Conservation (phyloP, 208 protist species). For the Leishmania gerbilli region DNA sequence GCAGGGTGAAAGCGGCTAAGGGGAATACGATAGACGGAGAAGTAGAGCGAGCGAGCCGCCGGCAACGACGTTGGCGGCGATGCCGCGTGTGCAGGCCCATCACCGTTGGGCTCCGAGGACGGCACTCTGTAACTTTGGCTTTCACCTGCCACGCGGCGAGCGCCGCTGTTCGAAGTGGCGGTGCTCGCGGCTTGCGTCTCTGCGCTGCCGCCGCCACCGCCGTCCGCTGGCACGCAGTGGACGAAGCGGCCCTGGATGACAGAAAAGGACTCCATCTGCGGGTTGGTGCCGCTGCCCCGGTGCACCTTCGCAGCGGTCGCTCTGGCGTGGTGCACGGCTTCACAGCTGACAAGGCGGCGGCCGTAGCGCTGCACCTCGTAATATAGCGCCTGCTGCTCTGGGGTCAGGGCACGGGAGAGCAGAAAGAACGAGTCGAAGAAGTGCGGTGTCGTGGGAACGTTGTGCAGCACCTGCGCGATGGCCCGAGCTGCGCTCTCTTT, state of each 20-base stretch:
- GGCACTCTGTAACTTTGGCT: not conserved
- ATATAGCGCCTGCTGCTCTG: slow-evolving; percentile 41
- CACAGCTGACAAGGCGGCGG: not conserved
- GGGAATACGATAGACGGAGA: slow-evolving; percentile 72
- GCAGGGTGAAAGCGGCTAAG: slow-evolving; percentile 49
- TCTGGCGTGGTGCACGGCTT: not conserved
- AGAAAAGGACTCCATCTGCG: slow-evolving; percentile 35
- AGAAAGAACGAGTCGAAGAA: slow-evolving; percentile 71
- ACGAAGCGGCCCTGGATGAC: slow-evolving; percentile 56
- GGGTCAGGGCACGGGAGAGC: slow-evolving; percentile 49
- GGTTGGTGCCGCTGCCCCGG: not conserved
- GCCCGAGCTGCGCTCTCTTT: not conserved
- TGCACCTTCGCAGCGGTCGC: not conserved
- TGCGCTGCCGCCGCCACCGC: slow-evolving; percentile 4
- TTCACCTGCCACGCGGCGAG: not conserved
- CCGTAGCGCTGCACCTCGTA: slow-evolving; percentile 18
- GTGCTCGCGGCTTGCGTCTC: too few relatives aligned
- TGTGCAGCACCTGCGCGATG: not conserved
- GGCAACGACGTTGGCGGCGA: not conserved
- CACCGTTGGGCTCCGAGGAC: not conserved
- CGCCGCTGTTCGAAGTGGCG: not conserved
- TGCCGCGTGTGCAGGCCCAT: not conserved
- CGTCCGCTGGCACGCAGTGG: slow-evolving; percentile 42
- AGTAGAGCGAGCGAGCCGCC: slow-evolving; percentile 34
- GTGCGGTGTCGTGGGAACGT: not conserved